A percentile compares a stretch with the other conserved stretches of the same genome.
phyloP scores from a whole-genome alignment of 495 filamentous ascomycete species.

The Penicillium soppii region DNA sequence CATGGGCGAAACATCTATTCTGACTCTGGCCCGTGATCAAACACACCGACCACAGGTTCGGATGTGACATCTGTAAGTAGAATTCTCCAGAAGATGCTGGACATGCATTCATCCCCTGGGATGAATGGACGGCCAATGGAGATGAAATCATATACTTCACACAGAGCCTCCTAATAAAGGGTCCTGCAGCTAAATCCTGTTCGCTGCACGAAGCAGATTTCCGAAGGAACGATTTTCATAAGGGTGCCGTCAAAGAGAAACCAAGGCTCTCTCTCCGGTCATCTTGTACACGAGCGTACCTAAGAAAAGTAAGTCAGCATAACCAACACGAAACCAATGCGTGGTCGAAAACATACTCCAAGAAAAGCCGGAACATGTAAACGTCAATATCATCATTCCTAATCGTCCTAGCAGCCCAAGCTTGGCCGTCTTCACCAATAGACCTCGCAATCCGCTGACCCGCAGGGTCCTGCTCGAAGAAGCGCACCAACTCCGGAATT shows the following conservation, averaged over 20 bases:
- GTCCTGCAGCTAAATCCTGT: no score
- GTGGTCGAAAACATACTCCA: conserved; percentile 31
- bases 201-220: no score
- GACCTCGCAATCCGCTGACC: conserved; percentile 28
- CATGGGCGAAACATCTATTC: no score
- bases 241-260: neutral
- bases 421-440: conserved; percentile 41
- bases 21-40: no score
- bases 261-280: conserved; percentile 9
- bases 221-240: neutral
- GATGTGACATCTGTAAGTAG: no score
- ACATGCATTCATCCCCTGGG: no score
- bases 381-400: conserved; percentile 38
- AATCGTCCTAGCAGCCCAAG: conserved; percentile 39
- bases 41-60: no score
- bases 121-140: no score
- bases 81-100: no score
- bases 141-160: no score
- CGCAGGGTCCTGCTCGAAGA: conserved; percentile 30
- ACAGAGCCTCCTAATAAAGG: no score
- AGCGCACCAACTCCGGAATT: conserved; percentile 43
- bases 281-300: conserved; percentile 13
- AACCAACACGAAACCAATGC: neutral
- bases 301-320: neutral
- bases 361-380: conserved; percentile 42